Percentiles rank a stretch among this genome's conserved stretches.
These are phyloP conservation scores for Phyllostachys edulis DNA, from an alignment of 176 grass and related monocot genomes.

Conservation along the genomic window DNA sequence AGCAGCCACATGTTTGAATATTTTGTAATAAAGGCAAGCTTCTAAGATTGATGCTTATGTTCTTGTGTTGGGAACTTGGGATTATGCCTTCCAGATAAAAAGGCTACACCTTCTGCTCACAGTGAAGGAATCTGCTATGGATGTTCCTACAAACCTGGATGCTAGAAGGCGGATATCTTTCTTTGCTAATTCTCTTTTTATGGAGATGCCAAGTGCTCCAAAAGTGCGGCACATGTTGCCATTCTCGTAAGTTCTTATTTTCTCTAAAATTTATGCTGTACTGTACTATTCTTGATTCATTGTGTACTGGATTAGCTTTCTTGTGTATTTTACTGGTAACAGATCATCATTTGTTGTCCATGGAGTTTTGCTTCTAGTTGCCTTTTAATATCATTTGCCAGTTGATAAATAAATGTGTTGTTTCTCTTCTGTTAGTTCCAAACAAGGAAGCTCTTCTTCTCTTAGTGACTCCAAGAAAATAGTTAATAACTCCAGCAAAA, in stretches of 20 bases:
- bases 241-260: conserved; percentile 78
- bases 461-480: conserved; percentile 5
- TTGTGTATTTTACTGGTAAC: conserved; percentile 5
- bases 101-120: conserved; percentile 82
- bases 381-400: background rate
- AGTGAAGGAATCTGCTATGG: conserved; percentile 92
- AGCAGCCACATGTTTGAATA: background rate
- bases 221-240: conserved; percentile 93
- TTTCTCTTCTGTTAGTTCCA: background rate
- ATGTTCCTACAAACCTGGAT: conserved; percentile 92
- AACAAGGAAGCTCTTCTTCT: background rate
- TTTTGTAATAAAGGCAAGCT: conserved; percentile 7
- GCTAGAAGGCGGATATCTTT: conserved; percentile 91
- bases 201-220: conserved; percentile 84
- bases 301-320: conserved; percentile 8
- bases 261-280: conserved; percentile 1
- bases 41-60: background rate
- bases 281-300: conserved; percentile 20
- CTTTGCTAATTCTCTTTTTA: conserved; percentile 98
- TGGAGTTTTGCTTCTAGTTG: conserved; percentile 14
- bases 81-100: conserved; percentile 71
- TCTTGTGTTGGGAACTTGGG: conserved; percentile 16
- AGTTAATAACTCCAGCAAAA: conserved; percentile 18
- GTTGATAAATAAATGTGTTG: no score
- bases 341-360: background rate